Percentiles rank a stretch among this genome's conserved stretches.
phyloP scores from a whole-genome alignment of 2,329 filamentous ascomycete species.

The Trichoderma sp. region DNA sequence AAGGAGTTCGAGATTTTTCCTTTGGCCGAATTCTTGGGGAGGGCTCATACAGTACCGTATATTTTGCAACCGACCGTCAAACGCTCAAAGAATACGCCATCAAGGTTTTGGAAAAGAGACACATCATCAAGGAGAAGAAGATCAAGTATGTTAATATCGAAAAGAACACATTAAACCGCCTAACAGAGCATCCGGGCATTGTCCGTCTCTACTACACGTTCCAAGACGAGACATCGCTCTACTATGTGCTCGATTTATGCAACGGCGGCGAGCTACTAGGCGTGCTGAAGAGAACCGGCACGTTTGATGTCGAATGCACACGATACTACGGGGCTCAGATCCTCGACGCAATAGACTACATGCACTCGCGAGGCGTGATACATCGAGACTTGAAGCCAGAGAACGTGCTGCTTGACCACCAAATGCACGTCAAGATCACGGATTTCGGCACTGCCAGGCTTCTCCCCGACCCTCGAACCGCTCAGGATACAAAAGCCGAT shows the following conservation, averaged over 20 bases:
- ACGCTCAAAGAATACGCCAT: constrained; percentile 96
- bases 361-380: constrained; percentile 95
- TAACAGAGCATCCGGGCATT: constrained; percentile 95
- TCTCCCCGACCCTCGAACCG: constrained; percentile 50
- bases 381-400: constrained; percentile 96
- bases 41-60: constrained; percentile 95
- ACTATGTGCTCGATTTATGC: constrained; percentile 94
- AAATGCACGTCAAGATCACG: constrained; percentile 98
- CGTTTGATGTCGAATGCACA: constrained; percentile 93
- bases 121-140: constrained; percentile 99
- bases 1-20: constrained; percentile 94
- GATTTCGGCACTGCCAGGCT: constrained; percentile 99
- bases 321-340: constrained; percentile 95
- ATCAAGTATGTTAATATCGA: constrained; percentile 99
- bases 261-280: constrained; percentile 89
- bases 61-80: constrained; percentile 88
- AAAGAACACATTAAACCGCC: constrained; percentile 92
- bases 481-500: constrained; percentile 46
- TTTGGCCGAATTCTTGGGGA: constrained; percentile 91
- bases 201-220: constrained; percentile 98
- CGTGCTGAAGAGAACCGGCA: constrained; percentile 89
- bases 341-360: constrained; percentile 93
- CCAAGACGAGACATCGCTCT: constrained; percentile 92
- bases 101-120: constrained; percentile 96
- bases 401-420: constrained; percentile 90